These are phyloP conservation scores for Trichoderma citrinoviride DNA, from an alignment of 2,329 filamentous ascomycete genomes.

Conservation along the genomic window DNA sequence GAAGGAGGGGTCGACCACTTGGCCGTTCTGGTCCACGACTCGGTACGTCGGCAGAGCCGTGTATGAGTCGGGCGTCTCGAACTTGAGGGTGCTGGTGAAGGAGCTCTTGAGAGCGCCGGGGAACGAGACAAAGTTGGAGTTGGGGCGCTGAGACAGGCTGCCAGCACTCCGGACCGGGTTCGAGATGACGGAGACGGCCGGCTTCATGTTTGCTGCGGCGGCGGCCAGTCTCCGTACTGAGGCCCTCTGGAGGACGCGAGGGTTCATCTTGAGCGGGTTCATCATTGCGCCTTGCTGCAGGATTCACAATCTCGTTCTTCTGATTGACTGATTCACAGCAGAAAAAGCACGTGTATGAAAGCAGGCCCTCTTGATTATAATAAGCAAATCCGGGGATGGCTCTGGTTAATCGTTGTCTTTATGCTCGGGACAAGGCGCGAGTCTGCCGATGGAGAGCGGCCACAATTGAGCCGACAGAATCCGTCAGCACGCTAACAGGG, in stretches of 20 bases:
- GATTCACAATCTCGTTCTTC: not conserved
- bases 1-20: conserved; percentile 72
- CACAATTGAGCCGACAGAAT: conserved; percentile 36
- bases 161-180: conserved; percentile 40
- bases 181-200: not conserved
- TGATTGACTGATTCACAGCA: too few species aligned
- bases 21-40: conserved; percentile 83
- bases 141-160: conserved; percentile 55
- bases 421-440: conserved; percentile 4
- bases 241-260: not conserved
- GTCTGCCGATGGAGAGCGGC: conserved; percentile 27
- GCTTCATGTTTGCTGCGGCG: not conserved
- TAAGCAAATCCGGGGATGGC: conserved; percentile 2
- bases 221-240: conserved; percentile 11
- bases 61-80: conserved; percentile 69
- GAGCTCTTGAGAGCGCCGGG: conserved; percentile 94
- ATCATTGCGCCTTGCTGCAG: not conserved
- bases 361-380: not conserved
- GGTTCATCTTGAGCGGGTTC: conserved; percentile 13
- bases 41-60: conserved; percentile 87
- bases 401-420: not conserved
- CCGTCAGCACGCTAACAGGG: conserved; percentile 24
- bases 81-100: conserved; percentile 78
- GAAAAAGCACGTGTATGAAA: too few species aligned
- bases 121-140: conserved; percentile 64